phyloP scores from a whole-genome alignment of 768 basidiomycete species.

The Boletus coccyginus region DNA sequence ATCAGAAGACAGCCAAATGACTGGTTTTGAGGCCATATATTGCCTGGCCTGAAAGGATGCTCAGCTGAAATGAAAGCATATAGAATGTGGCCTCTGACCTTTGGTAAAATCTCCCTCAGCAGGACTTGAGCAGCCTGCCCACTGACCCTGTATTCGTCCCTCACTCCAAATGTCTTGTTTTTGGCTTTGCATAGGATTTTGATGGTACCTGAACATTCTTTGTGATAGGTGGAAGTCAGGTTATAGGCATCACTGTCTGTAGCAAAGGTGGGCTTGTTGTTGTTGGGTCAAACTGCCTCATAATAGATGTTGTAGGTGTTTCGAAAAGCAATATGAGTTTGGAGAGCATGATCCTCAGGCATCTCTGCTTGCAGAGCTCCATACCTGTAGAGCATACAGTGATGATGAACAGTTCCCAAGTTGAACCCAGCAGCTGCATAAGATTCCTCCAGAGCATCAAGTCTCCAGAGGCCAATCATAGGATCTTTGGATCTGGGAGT shows the following conservation, averaged over 20 bases:
- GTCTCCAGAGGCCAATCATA: conserved; percentile 6
- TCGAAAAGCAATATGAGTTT: conserved; percentile 11
- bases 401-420: conserved; percentile 1
- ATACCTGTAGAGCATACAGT: conserved; percentile 6
- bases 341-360: not conserved
- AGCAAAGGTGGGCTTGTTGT: not conserved
- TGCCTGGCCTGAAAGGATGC: not conserved
- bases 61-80: not conserved
- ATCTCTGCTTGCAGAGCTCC: conserved; percentile 18
- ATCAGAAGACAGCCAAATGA: conserved; percentile 2
- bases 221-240: not conserved
- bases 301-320: conserved; percentile 19
- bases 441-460: conserved; percentile 4
- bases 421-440: conserved; percentile 8
- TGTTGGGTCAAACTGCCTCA: conserved; percentile 4
- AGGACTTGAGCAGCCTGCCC: conserved; percentile 3
- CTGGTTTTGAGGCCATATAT: not conserved
- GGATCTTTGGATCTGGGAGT: not conserved
- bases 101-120: not conserved
- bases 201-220: not conserved
- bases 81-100: not conserved
- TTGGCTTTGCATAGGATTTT: not conserved
- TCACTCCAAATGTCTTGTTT: not conserved
- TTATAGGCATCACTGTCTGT: conserved; percentile 7
- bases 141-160: conserved; percentile 4